These are phyloP conservation scores for Xylaria cubensis DNA, from an alignment of 495 filamentous ascomycete genomes.

Conservation along the genomic window DNA sequence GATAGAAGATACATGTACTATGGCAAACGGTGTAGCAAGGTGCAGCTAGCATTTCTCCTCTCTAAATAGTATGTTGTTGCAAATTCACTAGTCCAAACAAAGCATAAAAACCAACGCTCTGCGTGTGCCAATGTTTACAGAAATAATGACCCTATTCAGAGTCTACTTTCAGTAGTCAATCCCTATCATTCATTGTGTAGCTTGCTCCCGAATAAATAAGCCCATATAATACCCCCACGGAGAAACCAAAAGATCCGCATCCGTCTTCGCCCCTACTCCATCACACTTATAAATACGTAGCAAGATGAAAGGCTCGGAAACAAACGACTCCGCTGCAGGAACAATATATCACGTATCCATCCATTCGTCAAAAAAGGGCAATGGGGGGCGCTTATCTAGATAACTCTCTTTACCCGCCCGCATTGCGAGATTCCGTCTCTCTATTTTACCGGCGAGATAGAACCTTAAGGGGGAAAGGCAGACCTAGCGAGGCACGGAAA, in stretches of 20 bases:
- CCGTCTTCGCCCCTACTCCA: background rate
- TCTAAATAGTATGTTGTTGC: background rate
- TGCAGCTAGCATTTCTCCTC: background rate
- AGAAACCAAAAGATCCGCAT: background rate
- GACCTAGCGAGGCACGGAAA: background rate
- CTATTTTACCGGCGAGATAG: slow-evolving; percentile 20
- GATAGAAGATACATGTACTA: background rate
- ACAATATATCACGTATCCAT: slow-evolving; percentile 12
- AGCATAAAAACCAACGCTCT: background rate
- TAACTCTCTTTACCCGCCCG: slow-evolving; percentile 14
- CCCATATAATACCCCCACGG: background rate
- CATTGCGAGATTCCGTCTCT: background rate
- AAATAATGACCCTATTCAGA: background rate
- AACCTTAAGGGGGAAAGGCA: background rate
- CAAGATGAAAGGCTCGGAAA: slow-evolving; percentile 22
- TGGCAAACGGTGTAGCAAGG: background rate
- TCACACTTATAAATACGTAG: background rate
- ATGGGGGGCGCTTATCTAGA: slow-evolving; percentile 6
- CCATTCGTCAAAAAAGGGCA: slow-evolving; percentile 16
- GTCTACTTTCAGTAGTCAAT: background rate
- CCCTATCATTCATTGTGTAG: background rate
- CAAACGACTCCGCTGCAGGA: slow-evolving; percentile 21
- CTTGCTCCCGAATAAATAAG: background rate
- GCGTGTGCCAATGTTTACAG: background rate
- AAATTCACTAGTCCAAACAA: background rate